phyloP scores from a whole-genome alignment of 2,329 filamentous ascomycete genomes.

The Pseudogymnoascus sp. region DNA sequence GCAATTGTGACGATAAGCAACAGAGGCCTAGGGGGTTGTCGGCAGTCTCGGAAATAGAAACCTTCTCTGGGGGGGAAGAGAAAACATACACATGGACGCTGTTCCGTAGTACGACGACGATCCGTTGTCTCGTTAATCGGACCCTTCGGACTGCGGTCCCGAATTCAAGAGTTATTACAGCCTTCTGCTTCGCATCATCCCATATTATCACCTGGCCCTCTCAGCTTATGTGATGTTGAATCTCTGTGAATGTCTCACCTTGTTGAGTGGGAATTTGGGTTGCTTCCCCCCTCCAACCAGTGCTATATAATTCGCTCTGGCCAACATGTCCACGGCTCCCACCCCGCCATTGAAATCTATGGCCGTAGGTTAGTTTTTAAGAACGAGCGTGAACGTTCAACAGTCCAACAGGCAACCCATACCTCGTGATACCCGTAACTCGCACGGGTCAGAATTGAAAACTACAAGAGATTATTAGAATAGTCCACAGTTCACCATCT shows the following conservation, averaged over 20 bases:
- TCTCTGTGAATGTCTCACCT: slow-evolving; percentile 40
- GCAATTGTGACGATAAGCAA: slow-evolving; percentile 61
- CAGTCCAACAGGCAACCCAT: slow-evolving; percentile 12
- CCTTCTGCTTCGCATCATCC: slow-evolving; percentile 75
- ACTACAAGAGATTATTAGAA: slow-evolving; percentile 39
- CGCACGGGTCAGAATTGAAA: slow-evolving; percentile 64
- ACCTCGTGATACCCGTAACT: slow-evolving; percentile 58
- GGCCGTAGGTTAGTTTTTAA: not conserved
- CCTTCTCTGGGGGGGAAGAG: slow-evolving; percentile 59
- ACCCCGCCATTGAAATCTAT: slow-evolving; percentile 74
- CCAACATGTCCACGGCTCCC: slow-evolving; percentile 78
- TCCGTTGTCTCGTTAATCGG: slow-evolving; percentile 64
- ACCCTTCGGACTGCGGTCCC: slow-evolving; percentile 74
- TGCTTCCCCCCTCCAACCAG: slow-evolving; percentile 81
- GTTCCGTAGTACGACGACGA: slow-evolving; percentile 75
- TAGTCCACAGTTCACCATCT: slow-evolving; percentile 22
- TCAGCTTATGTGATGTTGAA: not conserved
- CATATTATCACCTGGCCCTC: slow-evolving; percentile 65
- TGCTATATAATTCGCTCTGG: slow-evolving; percentile 76
- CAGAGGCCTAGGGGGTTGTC: slow-evolving; percentile 78
- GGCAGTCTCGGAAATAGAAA: slow-evolving; percentile 74
- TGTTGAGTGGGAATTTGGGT: slow-evolving; percentile 81
- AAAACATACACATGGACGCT: slow-evolving; percentile 76
- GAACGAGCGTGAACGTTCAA: not conserved
- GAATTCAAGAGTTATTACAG: slow-evolving; percentile 69